Conservation (phyloP, 2,329 filamentous ascomycete genomes). For the Penicillium sp. region DNA sequence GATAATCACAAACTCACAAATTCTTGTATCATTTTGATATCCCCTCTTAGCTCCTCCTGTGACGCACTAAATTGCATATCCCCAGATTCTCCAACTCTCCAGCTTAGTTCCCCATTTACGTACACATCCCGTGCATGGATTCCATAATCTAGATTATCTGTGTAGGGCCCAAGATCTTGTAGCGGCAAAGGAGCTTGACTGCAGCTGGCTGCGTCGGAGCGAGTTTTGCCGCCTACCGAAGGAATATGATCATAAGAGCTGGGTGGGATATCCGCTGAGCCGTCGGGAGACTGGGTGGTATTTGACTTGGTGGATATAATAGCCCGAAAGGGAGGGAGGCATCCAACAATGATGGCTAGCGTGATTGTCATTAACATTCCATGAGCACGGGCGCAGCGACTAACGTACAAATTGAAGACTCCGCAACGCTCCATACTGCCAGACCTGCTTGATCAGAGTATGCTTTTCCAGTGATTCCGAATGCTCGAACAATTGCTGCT, state of each 20-base stretch:
- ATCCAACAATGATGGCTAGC: slow-evolving; percentile 19
- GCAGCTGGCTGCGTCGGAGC: slow-evolving; percentile 1
- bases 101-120: not conserved
- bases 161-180: not conserved
- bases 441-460: slow-evolving; percentile 22
- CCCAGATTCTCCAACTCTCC: not conserved
- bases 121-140: not conserved
- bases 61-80: not conserved
- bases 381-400: not conserved
- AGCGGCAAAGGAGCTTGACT: slow-evolving; percentile 4
- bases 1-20: slow-evolving; percentile 10
- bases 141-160: slow-evolving; percentile 1
- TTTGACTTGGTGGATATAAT: slow-evolving; percentile 12
- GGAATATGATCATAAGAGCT: slow-evolving; percentile 4
- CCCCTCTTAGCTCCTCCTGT: not conserved
- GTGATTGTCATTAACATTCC: not conserved
- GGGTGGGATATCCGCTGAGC: not conserved
- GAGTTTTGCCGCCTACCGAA: not conserved
- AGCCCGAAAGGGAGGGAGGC: slow-evolving; percentile 20
- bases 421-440: slow-evolving; percentile 21
- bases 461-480: slow-evolving; percentile 23
- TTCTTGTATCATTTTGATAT: slow-evolving; percentile 17
- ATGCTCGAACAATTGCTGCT: slow-evolving; percentile 28
- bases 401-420: slow-evolving; percentile 20
- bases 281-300: not conserved